Evolutionary conservation across 148 eudicot genomes (phyloP), one percentile per base, ranked within the genome.

Genomic region (Arctostaphylos glauca): DNA sequence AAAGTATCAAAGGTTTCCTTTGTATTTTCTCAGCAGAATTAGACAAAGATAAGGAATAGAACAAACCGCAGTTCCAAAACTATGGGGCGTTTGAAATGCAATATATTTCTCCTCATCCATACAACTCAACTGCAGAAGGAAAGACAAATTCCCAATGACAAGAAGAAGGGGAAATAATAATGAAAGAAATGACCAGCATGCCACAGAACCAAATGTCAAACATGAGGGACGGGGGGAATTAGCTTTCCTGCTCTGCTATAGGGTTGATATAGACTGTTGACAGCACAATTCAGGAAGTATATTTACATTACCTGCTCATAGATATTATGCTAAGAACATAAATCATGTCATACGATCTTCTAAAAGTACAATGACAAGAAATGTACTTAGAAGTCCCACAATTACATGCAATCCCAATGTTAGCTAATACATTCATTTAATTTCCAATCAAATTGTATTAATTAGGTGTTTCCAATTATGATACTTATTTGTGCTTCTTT

Each of bases 91-190:
- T 82, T 89, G 95, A 86, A 96, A 88, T 6, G 95, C 89, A 80
- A 94, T 81, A 84, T 87, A 86, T 79, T 87, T 90, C 72, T 88
- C 89, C 72, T 83, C 87, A 44, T 92, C 97, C 80, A 84, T 84
- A 81, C 83, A 89, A 85, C 89, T 87, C 62, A 88, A 83, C 98
- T 96, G 94, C 89, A 86, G 73, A 82, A 56, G 43, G 73, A 84
- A 59, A 68, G 25, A 12, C 60, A 70, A 73, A 48, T 16, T 66
- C 15, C 5, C 41, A 70, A 38, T 13, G 9, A 19, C 19, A 41
- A 76, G 7, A 21, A 68, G 46, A 50, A 12, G 18, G 16, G 14
- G 50, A 44, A 48, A 41, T 70, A 58, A 41, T 48, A 19, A 59
- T 2, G 16, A n/a, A 60, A 47, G 14, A 19, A 78, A 58, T 50